These are phyloP conservation scores for Fonsecaea pedrosoi DNA, from an alignment of 2,329 filamentous ascomycete genomes.

Conservation along the genomic window DNA sequence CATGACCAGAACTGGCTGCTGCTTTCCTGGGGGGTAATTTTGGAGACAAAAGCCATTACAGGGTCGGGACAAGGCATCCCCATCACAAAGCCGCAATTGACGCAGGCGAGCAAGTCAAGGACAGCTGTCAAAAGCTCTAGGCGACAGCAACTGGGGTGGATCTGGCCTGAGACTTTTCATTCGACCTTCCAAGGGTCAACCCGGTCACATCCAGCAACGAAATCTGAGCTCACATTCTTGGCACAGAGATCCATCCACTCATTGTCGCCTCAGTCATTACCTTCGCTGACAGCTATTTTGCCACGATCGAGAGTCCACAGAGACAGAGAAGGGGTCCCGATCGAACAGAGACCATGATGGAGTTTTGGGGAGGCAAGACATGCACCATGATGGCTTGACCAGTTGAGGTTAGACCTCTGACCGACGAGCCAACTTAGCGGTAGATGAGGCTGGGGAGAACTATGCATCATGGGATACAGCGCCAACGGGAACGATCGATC, in stretches of 20 bases:
- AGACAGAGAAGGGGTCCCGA: not conserved
- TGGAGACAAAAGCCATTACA: not conserved
- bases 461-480: not conserved
- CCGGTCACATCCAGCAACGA: not conserved
- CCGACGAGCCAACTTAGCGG: not conserved
- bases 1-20: not conserved
- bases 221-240: conserved; percentile 1
- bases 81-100: not conserved
- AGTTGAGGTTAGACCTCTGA: not conserved
- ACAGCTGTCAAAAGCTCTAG: not conserved
- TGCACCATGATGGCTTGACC: not conserved
- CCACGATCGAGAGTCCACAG: not conserved
- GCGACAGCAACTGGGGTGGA: not conserved
- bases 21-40: not conserved
- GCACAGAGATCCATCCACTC: not conserved
- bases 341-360: not conserved
- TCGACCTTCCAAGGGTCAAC: not conserved
- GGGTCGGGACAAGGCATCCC: not conserved
- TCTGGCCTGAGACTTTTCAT: not conserved
- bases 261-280: not conserved
- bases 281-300: not conserved
- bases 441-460: not conserved
- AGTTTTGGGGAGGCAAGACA: not conserved
- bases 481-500: not conserved
- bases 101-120: not conserved